Evolutionary conservation across 1,284 basidiomycete genomes (phyloP).

Genomic region (Boletus mariae): DNA sequence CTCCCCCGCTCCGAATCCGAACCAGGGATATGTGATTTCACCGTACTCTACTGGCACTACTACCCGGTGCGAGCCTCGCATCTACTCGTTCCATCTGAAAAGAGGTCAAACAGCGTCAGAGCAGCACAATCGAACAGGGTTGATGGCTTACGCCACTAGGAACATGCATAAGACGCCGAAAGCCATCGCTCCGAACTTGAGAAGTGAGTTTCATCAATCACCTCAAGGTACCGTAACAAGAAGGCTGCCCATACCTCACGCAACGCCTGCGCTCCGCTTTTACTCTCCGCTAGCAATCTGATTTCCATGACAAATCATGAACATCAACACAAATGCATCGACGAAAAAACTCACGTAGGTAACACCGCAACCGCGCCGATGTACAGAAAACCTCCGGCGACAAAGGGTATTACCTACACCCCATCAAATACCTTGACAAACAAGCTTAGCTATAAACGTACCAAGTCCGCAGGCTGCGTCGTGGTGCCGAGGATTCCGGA

Average conservation of each 20-base stretch:
- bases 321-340: slow-evolving; percentile 8
- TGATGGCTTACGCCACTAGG: slow-evolving; percentile 71
- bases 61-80: slow-evolving; percentile 7
- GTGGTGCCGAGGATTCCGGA: slow-evolving; percentile 78
- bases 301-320: slow-evolving; percentile 13
- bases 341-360: slow-evolving; percentile 62
- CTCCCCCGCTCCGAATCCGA: slow-evolving; percentile 9
- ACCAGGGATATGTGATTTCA: not conserved
- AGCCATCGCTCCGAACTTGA: slow-evolving; percentile 82
- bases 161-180: slow-evolving; percentile 88
- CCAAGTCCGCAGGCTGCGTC: slow-evolving; percentile 72
- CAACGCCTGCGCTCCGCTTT: slow-evolving; percentile 78
- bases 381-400: slow-evolving; percentile 90
- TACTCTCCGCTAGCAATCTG: slow-evolving; percentile 81
- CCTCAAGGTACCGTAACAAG: slow-evolving; percentile 9
- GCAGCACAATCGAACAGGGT: slow-evolving; percentile 15
- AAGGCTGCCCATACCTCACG: slow-evolving; percentile 61
- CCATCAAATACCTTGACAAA: slow-evolving; percentile 12
- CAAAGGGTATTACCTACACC: slow-evolving; percentile 79
- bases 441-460: slow-evolving; percentile 36
- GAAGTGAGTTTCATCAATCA: slow-evolving; percentile 18
- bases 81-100: slow-evolving; percentile 80
- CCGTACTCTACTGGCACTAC: slow-evolving; percentile 11
- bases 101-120: slow-evolving; percentile 18
- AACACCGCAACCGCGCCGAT: slow-evolving; percentile 88